Base-by-base conservation (phyloP, 805 yeast species). In the Candida ponderosae region DNA sequence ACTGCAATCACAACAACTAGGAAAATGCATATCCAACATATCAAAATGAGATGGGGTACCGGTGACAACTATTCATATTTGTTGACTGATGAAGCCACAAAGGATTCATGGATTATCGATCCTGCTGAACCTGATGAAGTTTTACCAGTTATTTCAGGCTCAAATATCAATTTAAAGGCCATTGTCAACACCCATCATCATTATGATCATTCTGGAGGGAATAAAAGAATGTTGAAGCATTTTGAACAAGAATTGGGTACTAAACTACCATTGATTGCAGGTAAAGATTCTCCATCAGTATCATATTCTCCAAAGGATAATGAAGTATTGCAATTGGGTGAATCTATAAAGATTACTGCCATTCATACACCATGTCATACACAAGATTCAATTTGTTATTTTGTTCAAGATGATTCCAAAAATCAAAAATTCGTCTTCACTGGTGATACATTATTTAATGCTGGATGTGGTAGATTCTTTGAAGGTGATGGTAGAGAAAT, bases 301-400 rank as follows among this genome's bases (percentile, higher is more conserved):
- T 68, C 81, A 1, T 65, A 70, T 39, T 77, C 88, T 4, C 95
- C 96, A 3, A 59, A 67, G 0, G 79, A 87, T 54, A 62, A 69
- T 13, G 84, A 78, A 43, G 62, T 65, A 16, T 65, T 83, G 41
- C 67, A 70, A 41, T 62, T 88, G 40, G 96, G 96, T 4, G 63
- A 68, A 30, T 57, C 70, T 43, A 54, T 90, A 35, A 68, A 74
- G 15, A 73, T 89, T 35, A 77, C 80, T 2, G 94, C 96, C 1
- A 66, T 90, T 29, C 90, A 90, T 60, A 93, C 99, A 0, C 98
- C 99, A 4, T 93, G 99, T 56, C 99, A 93, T 59, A 93, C 99
- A 0, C 93, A 83, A 60, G 99, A 93, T 60, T 86, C 96, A 4
- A 84, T 93, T 42, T 90, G 97, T 54, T 93, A 87, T 60, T 82